These are phyloP conservation scores for Solanum verrucosum DNA, from an alignment of 257 asterid genomes.

Conservation along the genomic window DNA sequence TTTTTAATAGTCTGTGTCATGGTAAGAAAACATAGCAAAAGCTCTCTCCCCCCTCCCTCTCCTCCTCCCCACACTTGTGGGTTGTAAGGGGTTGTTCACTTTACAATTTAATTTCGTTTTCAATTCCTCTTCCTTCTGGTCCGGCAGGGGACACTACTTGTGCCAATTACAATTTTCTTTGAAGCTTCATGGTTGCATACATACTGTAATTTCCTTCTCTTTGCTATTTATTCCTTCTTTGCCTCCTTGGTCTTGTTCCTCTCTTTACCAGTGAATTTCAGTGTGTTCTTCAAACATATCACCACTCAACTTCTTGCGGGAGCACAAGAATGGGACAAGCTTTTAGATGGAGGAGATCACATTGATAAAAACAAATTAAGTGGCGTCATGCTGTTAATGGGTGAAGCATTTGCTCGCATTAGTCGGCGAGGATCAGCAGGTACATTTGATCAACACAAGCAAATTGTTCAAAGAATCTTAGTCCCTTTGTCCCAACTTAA, in stretches of 20 bases:
- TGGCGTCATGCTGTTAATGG: slow-evolving; percentile 46
- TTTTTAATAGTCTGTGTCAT: not conserved
- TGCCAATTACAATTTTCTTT: not conserved
- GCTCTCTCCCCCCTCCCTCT: not conserved
- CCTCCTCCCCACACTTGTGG: not conserved
- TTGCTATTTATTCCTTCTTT: not conserved
- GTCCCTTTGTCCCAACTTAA: not conserved
- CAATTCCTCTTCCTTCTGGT: not conserved
- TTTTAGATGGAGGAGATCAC: slow-evolving; percentile 23
- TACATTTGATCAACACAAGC: slow-evolving; percentile 17
- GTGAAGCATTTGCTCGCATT: slow-evolving; percentile 68
- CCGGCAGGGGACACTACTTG: not conserved
- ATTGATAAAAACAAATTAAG: slow-evolving; percentile 13
- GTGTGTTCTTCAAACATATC: slow-evolving; percentile 63
- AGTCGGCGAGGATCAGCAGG: slow-evolving; percentile 94
- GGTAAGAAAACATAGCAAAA: not conserved
- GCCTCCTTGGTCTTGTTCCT: slow-evolving; percentile 7
- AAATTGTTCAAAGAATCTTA: slow-evolving; percentile 2
- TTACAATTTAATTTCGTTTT: not conserved
- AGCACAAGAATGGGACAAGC: slow-evolving; percentile 56
- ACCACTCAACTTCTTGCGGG: slow-evolving; percentile 65
- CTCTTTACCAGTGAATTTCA: slow-evolving; percentile 38
- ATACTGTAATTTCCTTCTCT: not conserved
- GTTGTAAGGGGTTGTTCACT: not conserved
- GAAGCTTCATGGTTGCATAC: not conserved